Base-by-base conservation (phyloP, 176 grass and related monocot species). In the Tuctoria greenei region DNA sequence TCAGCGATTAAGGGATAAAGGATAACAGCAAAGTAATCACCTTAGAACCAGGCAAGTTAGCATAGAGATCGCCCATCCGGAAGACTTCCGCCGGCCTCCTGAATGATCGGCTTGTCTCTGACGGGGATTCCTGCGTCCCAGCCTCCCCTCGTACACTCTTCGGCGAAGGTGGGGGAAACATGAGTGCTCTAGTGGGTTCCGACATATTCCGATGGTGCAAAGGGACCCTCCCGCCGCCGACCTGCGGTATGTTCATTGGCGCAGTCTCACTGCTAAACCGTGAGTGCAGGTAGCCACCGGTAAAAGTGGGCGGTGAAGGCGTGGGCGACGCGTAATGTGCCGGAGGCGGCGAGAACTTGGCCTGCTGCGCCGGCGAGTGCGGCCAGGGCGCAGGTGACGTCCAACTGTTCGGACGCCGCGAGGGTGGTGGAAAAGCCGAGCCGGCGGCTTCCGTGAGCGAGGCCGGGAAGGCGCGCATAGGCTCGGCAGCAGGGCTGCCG, bases 161-260 rank as follows among this genome's bases (percentile, higher is more conserved):
- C 0, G 92, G 91, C 20, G 95, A 95, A 50, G 84, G 91, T 4
- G 95, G 95, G 4, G 87, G 92, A n/a, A 95, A 86, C 71, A 90
- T 88, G 73, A 88, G 86, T 12, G 72, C 87, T 51, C 74, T 91
- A 44, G 42, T 84, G 21, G 95, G 91, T 64, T 99, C 95, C 0
- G 91, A 95, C 67, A 90, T 86, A 56, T 90, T 90, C 11, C 87
- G 82, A 47, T 79, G 74, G 27, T 87, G 68, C 46, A 71, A 65
- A 27, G 71, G 72, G 23, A 52, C 83, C 79, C 84, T 94, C 57
- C 84, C 78, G 9, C 55, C 49, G 2, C 36, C 79, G 1, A 31
- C 40, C 74, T 87, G 78, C 0, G 92, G 95, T 79, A 99, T 99
- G 77, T 81, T 92, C 72, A 99, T 78, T 0, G 92, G 95, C 4